phyloP scores from a whole-genome alignment of 306 rosid species.

The Quercus parvula region DNA sequence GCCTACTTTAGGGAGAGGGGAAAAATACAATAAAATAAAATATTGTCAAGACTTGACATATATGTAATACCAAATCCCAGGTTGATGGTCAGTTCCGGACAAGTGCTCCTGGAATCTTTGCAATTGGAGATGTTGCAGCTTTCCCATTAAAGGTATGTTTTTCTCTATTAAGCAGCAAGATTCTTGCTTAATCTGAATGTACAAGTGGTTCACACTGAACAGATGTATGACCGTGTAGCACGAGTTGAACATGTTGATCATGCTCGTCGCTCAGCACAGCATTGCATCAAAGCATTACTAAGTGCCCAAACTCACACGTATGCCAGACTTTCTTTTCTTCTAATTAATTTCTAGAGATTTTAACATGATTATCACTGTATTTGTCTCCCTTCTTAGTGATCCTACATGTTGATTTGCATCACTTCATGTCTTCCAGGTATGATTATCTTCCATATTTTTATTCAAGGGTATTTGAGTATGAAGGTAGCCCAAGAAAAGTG shows the following conservation, averaged over 20 bases:
- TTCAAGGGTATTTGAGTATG: slow-evolving; percentile 90
- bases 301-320: slow-evolving; percentile 77
- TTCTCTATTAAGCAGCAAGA: slow-evolving; percentile 9
- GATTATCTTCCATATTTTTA: slow-evolving; percentile 94
- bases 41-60: not conserved
- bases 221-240: slow-evolving; percentile 73
- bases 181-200: slow-evolving; percentile 17
- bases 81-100: slow-evolving; percentile 91
- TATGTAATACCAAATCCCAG: slow-evolving; percentile 36
- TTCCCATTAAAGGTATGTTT: slow-evolving; percentile 75
- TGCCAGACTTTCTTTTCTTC: slow-evolving; percentile 18
- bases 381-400: not conserved
- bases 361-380: not conserved
- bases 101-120: slow-evolving; percentile 72
- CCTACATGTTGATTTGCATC: slow-evolving; percentile 8
- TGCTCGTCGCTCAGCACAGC: slow-evolving; percentile 90
- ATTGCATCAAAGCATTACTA: slow-evolving; percentile 70
- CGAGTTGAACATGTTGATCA: slow-evolving; percentile 97
- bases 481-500: slow-evolving; percentile 84
- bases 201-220: slow-evolving; percentile 24
- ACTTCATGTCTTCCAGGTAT: slow-evolving; percentile 44
- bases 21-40: not conserved
- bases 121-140: slow-evolving; percentile 87
- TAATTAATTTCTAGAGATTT: not conserved
- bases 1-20: not conserved